These are phyloP conservation scores for Aspergillus baeticus DNA, from an alignment of 495 filamentous ascomycete genomes.

Conservation along the genomic window DNA sequence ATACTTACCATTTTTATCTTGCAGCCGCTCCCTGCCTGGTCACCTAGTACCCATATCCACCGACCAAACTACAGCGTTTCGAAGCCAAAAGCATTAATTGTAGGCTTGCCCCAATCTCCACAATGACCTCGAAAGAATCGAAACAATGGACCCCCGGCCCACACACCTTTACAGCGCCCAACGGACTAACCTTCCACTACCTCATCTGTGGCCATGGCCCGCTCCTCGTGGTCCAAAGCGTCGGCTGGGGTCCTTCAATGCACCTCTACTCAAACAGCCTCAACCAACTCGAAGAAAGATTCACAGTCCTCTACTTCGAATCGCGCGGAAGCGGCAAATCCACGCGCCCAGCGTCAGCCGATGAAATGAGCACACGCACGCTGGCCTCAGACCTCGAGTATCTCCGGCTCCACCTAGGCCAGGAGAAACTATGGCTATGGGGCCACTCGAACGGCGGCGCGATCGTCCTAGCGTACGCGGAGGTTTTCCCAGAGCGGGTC, in stretches of 20 bases:
- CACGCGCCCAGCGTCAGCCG: neutral
- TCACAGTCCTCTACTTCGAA: conserved; percentile 2
- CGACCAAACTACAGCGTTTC: too few relatives aligned
- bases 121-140: too few relatives aligned
- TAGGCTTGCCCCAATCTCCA: too few relatives aligned
- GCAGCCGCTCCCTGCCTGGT: too few relatives aligned
- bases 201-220: conserved; percentile 2
- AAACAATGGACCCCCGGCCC: neutral
- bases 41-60: too few relatives aligned
- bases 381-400: conserved; percentile 21
- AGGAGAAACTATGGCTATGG: conserved; percentile 10
- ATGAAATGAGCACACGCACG: conserved; percentile 16
- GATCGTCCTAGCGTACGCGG: conserved; percentile 21
- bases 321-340: neutral
- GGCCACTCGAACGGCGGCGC: conserved; percentile 28
- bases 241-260: conserved; percentile 7
- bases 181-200: conserved; percentile 7
- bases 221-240: conserved; percentile 1
- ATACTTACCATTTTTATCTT: too few relatives aligned
- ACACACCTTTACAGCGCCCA: neutral
- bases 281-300: neutral
- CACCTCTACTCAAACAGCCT: conserved; percentile 6
- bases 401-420: conserved; percentile 14
- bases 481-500: conserved; percentile 20
- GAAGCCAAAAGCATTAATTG: too few relatives aligned